These are phyloP conservation scores for Medakamo hakoo DNA, from an alignment of 139 green algal species.

Conservation along the genomic window DNA sequence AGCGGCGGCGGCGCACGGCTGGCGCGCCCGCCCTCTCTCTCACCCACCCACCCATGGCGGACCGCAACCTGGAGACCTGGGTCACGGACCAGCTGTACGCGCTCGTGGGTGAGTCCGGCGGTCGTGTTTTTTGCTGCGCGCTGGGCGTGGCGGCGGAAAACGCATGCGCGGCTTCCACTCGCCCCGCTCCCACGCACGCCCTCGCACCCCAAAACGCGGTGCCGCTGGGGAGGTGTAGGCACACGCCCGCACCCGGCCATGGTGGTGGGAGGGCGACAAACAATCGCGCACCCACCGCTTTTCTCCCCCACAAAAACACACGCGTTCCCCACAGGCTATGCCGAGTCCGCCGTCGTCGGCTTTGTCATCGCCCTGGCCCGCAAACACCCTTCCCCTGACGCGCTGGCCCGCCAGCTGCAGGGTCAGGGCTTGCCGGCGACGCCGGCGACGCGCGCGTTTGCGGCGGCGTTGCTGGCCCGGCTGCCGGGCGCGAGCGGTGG, in stretches of 20 bases:
- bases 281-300: background rate
- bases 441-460: conserved; percentile 31
- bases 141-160: too few relatives aligned
- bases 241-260: background rate
- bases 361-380: conserved; percentile 30
- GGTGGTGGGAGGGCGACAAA: background rate
- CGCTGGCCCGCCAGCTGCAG: conserved; percentile 13
- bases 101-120: conserved; percentile 42
- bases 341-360: conserved; percentile 23
- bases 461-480: conserved; percentile 30
- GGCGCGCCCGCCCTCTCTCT: background rate
- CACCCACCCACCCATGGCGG: conserved; percentile 1
- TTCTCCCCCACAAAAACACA: too few relatives aligned
- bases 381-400: conserved; percentile 14
- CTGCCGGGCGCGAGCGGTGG: conserved; percentile 13
- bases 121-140: too few relatives aligned
- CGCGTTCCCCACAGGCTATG: conserved; percentile 19
- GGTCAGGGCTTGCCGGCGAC: conserved; percentile 35
- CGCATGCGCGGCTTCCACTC: background rate
- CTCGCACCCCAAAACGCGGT: background rate
- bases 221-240: conserved; percentile 16
- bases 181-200: background rate
- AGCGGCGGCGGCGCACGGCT: too few relatives aligned
- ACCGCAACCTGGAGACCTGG: conserved; percentile 33
- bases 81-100: conserved; percentile 53